Base-by-base conservation (phyloP, 306 rosid species). In the Ormosia semicastrata region DNA sequence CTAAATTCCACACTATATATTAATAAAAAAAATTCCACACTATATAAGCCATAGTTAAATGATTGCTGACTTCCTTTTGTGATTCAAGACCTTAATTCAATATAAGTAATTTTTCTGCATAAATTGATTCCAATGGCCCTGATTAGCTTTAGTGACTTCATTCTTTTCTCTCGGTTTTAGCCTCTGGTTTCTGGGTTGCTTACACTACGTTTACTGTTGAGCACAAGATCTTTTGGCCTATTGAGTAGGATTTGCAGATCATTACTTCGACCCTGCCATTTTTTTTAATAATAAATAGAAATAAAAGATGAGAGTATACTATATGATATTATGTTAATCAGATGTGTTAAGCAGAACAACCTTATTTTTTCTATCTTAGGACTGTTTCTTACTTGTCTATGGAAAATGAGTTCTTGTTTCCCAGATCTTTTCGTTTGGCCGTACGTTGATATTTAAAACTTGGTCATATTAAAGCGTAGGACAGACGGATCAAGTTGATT, bases 401-500 rank as follows among this genome's bases (percentile, higher is more conserved):
- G 47, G 66, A 72, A 59, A 77, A 34, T 54, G 68, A 29, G 12
- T 44, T 29, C 32, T 32, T 66, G 14, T 54, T 44, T 78, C 52
- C 40, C 39, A 8, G 24, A 17, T 73, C 37, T 66, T 43, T 65
- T 15, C 56, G 71, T 29, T 47, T 81, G 67, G 49, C 59, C 14
- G 43, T 15, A 47, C 52, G 29, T 50, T 50, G 29, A 44, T 30
- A 50, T 11, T 44, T 68, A 57, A 50, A 56, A 8, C 34, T 24
- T 57, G 13, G 64, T 40, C 24, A 78, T 11, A 32, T 24, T 24
- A 29, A 43, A 54, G 24, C 54, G 3, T 54, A 66, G 59, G 41
- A 24, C 60, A 58, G 46, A 58, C 13, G 6, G 41, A 76, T 30
- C 52, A 70, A 75, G 66, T 69, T 9, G 62, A 65, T 85, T 77